Conservation (phyloP, 1,139 yeast genomes). For the Zygosaccharomyces sapae region DNA sequence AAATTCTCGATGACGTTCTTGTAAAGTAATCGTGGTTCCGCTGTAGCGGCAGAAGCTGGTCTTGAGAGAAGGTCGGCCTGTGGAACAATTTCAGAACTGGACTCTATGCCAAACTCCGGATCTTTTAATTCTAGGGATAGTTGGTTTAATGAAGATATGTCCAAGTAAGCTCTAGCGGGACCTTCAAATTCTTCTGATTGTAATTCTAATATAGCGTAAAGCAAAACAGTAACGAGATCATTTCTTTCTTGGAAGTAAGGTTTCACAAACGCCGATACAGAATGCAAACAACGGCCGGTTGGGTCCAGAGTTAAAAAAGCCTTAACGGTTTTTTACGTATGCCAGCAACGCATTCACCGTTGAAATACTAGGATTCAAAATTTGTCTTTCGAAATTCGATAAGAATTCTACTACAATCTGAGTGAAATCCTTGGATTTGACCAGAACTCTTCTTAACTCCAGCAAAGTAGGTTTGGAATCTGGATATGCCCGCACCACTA, state of each 20-base stretch:
- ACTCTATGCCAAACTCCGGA: slow-evolving; percentile 15
- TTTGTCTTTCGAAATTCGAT: slow-evolving; percentile 44
- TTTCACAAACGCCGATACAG: slow-evolving; percentile 26
- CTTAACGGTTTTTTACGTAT: slow-evolving; percentile 67
- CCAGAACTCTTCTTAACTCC: slow-evolving; percentile 54
- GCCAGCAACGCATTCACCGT: slow-evolving; percentile 69
- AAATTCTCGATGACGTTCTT: slow-evolving; percentile 21
- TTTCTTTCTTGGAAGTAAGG: slow-evolving; percentile 58
- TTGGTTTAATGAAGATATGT: slow-evolving; percentile 3
- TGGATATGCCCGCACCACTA: slow-evolving; percentile 56
- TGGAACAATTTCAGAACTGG: slow-evolving; percentile 1
- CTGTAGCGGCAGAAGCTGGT: background rate
- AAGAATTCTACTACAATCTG: slow-evolving; percentile 47
- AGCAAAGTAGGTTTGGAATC: slow-evolving; percentile 53
- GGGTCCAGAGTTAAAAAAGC: slow-evolving; percentile 77
- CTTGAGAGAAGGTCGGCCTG: background rate
- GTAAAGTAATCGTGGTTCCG: slow-evolving; percentile 10
- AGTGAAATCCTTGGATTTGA: slow-evolving; percentile 25
- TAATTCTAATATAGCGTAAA: slow-evolving; percentile 63
- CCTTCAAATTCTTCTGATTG: slow-evolving; percentile 37
- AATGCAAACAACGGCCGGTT: slow-evolving; percentile 52
- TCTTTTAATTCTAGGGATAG: slow-evolving; percentile 15
- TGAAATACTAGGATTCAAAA: slow-evolving; percentile 78
- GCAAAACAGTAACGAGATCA: slow-evolving; percentile 68
- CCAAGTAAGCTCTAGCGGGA: slow-evolving; percentile 3